phyloP scores from a whole-genome alignment of 2,329 filamentous ascomycete genomes.

The Thermothelomyces thermophilus region DNA sequence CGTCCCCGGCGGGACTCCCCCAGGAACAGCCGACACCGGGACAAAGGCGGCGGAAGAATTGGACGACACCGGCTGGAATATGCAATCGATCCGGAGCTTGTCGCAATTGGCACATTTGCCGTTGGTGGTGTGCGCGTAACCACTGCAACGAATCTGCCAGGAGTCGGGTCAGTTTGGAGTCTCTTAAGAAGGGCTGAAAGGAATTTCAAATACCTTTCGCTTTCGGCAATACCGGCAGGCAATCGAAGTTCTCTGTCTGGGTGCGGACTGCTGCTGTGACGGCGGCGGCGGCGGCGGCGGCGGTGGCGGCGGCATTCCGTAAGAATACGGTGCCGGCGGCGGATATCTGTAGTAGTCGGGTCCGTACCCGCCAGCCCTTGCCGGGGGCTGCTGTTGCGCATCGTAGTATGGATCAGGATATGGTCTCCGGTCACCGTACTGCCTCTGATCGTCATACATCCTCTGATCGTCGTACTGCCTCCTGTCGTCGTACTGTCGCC shows the following conservation, averaged over 20 bases:
- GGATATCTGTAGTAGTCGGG: slow-evolving; percentile 29
- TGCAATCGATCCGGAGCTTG: slow-evolving; percentile 55
- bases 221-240: slow-evolving; percentile 56
- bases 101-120: slow-evolving; percentile 57
- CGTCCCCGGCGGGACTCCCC: slow-evolving; percentile 51
- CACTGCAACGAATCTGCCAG: slow-evolving; percentile 52
- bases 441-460: slow-evolving; percentile 17
- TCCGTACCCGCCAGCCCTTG: slow-evolving; percentile 13
- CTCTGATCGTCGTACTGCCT: slow-evolving; percentile 15
- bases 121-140: slow-evolving; percentile 51
- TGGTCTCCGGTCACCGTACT: slow-evolving; percentile 13
- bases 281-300: slow-evolving; percentile 23
- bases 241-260: slow-evolving; percentile 53
- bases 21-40: slow-evolving; percentile 51
- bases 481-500: slow-evolving; percentile 16
- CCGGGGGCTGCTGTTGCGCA: slow-evolving; percentile 13
- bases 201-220: slow-evolving; percentile 43
- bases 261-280: slow-evolving; percentile 45
- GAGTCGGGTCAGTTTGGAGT: slow-evolving; percentile 20
- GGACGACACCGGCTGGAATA: slow-evolving; percentile 54
- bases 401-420: slow-evolving; percentile 23
- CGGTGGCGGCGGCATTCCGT: slow-evolving; percentile 16
- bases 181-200: not conserved
- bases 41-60: slow-evolving; percentile 52
- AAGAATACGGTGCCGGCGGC: slow-evolving; percentile 23